These are phyloP conservation scores for Talinum fruticosum DNA, from an alignment of 148 eudicot species.

Conservation along the genomic window DNA sequence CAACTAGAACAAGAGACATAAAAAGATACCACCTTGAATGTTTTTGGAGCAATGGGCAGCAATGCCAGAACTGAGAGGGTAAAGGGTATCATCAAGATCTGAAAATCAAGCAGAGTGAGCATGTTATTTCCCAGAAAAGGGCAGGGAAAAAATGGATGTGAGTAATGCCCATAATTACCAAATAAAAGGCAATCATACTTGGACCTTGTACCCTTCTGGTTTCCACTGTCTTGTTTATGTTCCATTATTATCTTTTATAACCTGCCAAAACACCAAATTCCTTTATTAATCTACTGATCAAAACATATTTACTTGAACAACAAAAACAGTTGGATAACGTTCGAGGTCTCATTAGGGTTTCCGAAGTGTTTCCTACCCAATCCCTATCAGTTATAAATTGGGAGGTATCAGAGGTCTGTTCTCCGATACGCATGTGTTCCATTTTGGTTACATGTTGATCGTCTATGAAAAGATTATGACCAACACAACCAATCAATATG, in stretches of 20 bases:
- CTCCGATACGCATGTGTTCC: no score
- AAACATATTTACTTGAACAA: not conserved
- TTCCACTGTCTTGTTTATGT: conserved; percentile 18
- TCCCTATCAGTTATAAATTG: no score
- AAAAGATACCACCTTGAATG: conserved; percentile 50
- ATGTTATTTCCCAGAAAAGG: not conserved
- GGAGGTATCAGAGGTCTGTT: no score
- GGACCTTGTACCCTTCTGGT: conserved; percentile 31
- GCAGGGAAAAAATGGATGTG: not conserved
- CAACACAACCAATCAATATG: no score
- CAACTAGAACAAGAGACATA: not conserved
- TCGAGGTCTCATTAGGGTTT: no score
- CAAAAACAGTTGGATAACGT: no score
- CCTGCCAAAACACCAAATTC: conserved; percentile 7
- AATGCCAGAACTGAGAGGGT: conserved; percentile 76
- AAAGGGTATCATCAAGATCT: conserved; percentile 98
- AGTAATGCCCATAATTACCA: conserved; percentile 48
- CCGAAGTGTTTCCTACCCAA: no score
- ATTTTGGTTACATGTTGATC: no score
- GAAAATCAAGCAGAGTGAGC: conserved; percentile 5
- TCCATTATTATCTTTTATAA: conserved; percentile 42
- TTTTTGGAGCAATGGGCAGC: conserved; percentile 53
- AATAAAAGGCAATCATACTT: conserved; percentile 84
- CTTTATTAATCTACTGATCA: no score
- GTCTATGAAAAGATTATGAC: no score